These are phyloP conservation scores for Plectosphaerella plurivora DNA, from an alignment of 2,329 filamentous ascomycete genomes.

Conservation along the genomic window DNA sequence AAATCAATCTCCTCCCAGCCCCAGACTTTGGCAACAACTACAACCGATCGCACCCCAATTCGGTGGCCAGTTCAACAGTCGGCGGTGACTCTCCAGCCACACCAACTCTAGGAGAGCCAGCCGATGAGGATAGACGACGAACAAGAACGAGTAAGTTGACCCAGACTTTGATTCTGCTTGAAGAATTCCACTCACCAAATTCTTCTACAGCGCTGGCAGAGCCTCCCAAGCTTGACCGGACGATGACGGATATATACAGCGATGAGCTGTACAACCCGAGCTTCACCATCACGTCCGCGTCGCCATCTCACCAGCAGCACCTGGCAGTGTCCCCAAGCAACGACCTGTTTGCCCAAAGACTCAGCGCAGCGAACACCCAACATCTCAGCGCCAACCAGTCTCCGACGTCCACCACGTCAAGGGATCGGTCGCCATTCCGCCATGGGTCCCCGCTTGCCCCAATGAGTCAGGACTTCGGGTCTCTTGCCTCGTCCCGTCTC, in stretches of 20 bases:
- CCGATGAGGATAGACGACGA: conserved; percentile 41
- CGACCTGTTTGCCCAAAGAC: conserved; percentile 66
- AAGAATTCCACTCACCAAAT: conserved; percentile 32
- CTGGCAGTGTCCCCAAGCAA: conserved; percentile 47
- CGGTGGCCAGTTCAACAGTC: conserved; percentile 52
- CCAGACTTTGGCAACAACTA: conserved; percentile 37
- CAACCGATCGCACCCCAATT: conserved; percentile 44
- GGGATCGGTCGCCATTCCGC: conserved; percentile 78
- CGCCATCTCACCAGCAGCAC: conserved; percentile 43
- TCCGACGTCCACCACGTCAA: conserved; percentile 40
- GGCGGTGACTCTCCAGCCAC: conserved; percentile 57
- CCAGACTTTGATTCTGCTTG: conserved; percentile 3
- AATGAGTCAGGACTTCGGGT: conserved; percentile 36
- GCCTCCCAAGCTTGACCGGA: conserved; percentile 75
- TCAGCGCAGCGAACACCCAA: conserved; percentile 75
- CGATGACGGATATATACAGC: conserved; percentile 78
- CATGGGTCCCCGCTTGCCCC: conserved; percentile 61
- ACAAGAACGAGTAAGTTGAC: conserved; percentile 4
- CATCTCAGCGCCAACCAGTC: conserved; percentile 58
- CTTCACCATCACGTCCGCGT: conserved; percentile 50
- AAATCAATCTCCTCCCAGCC: conserved; percentile 35
- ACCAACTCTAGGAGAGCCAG: conserved; percentile 43
- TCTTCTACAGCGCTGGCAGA: conserved; percentile 23
- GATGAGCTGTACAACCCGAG: conserved; percentile 81
- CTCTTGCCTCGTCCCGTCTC: conserved; percentile 9